Base-by-base conservation (phyloP, 805 yeast genomes). In the Priceomyces carsonii region DNA sequence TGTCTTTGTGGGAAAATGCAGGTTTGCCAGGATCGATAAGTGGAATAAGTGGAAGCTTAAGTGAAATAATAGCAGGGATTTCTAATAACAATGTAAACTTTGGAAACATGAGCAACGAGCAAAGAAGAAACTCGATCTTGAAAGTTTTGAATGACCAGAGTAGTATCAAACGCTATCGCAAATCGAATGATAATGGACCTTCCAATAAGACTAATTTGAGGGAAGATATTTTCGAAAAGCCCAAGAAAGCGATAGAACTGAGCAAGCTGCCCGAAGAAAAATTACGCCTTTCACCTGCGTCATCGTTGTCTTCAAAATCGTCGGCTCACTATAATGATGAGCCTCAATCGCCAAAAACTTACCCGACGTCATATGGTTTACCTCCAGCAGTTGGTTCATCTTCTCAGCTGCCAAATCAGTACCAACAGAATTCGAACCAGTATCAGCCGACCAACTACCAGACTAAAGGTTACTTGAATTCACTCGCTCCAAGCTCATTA, bases 321-420 rank as follows among this genome's bases (percentile, higher is more conserved):
- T 59, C 66, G 2, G 45, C 39, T 4, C 57, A 55, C 33, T 47
- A 48, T 13, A 40, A 48, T 9, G 71, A 66, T 13, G 63, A 63
- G 35, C 63, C 69, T 1, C 69, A 63, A 30, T 62, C 69, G 4
- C 73, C 73, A 0, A 65, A 57, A 26, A 58, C 70, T 2, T 62
- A 69, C 2, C 71, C 70, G 0, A 23, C 19, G 21, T 18, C n/a
- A 29, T 39, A 35, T 29, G 38, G 35, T 17, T 37, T 42, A 6
- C 32, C 30, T 13, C 35, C 42, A 26, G 36, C 48, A 18, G 50
- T 42, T 12, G 6, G 43, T 22, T 31, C 39, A 16, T 55, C 44
- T 28, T 48, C 39, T 33, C 53, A 39, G 31, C 56, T 40, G 17
- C 56, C 34, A 37, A 42, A 33, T 19, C 53, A 43, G 26, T 26